Conservation (phyloP, 78 protist genomes). For the Cavenderia fasciculata region DNA sequence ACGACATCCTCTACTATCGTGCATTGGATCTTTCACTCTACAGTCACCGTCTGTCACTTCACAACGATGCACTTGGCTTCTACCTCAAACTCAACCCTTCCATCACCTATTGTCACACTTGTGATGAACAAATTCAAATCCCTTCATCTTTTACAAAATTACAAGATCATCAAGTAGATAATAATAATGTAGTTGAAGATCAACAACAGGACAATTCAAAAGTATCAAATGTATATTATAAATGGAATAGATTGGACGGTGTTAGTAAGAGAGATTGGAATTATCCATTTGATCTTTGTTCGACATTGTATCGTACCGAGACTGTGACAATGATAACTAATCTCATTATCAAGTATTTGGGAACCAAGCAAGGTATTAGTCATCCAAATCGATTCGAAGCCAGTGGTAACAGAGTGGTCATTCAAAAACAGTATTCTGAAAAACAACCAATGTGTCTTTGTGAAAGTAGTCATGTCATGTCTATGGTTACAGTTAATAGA, state of each 20-base stretch:
- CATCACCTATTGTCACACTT: slow-evolving; percentile 60
- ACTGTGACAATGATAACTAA: slow-evolving; percentile 5
- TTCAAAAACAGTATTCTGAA: slow-evolving; percentile 26
- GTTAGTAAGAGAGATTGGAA: slow-evolving; percentile 69
- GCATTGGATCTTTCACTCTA: background rate
- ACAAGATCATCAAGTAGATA: background rate
- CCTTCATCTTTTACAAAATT: background rate
- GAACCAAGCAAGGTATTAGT: slow-evolving; percentile 49
- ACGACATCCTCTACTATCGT: slow-evolving; percentile 48
- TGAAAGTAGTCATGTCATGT: slow-evolving; percentile 14
- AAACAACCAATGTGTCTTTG: slow-evolving; percentile 7
- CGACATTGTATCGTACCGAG: slow-evolving; percentile 19
- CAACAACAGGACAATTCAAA: background rate
- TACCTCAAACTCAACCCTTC: slow-evolving; percentile 23
- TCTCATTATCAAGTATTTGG: slow-evolving; percentile 33
- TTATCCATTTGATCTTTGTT: slow-evolving; percentile 72
- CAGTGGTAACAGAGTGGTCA: slow-evolving; percentile 51
- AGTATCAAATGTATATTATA: background rate
- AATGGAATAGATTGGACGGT: slow-evolving; percentile 33
- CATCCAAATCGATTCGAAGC: slow-evolving; percentile 71
- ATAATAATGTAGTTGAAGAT: background rate
- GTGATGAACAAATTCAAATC: slow-evolving; percentile 5
- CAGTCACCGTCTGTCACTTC: background rate
- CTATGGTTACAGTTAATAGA: slow-evolving; percentile 68
- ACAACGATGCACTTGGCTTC: slow-evolving; percentile 28